Evolutionary conservation across 2,329 filamentous ascomycete genomes (phyloP), one percentile per base, ranked within the genome.

Genomic region (Claviceps digitariae): DNA sequence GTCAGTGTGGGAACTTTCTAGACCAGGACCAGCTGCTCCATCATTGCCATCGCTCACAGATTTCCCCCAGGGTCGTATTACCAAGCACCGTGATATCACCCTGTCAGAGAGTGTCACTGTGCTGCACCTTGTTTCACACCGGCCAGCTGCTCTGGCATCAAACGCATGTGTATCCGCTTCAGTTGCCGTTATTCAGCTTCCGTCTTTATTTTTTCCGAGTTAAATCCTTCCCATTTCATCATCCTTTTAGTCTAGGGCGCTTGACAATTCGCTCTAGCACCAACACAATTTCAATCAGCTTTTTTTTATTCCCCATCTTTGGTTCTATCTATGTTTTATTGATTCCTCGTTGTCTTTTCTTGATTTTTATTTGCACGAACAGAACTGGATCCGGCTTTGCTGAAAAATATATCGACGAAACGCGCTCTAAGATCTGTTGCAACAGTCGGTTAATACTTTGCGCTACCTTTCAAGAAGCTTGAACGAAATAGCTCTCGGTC

Each of bases 91-190:
- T 53, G 54, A 53, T 53, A 51, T 44, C 46, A 38, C 38, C 43
- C 49, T 36, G 48, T 45, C 50, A 47, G 41, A 41, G 48, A 72
- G 73, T 76, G 72, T 72, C 69, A 74, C 73, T 65, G 68, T 72
- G 71, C 72, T 73, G 69, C 71, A 72, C 72, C 72, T 71, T 70
- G 74, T 77, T 71, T 67, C 64, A 76, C 74, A 59, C 58, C 65
- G 62, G 34, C 48, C 34, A 50, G 60, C 63, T 69, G 63, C 64
- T 64, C 61, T 68, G 62, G 64, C 17, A 63, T 60, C 48, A 40
- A 38, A 41, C 31, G 36, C 40, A 20, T 31, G 52, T 43, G 51
- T 50, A 52, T 53, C 43, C 53, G 21, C 50, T 54, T 55, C 43
- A 25, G 36, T 49, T 49, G 23, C 36, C 34, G 23, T 43, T 45